These are phyloP conservation scores for Entomortierella lignicola DNA, from an alignment of 192 early-diverging fungal genomes.

Conservation along the genomic window DNA sequence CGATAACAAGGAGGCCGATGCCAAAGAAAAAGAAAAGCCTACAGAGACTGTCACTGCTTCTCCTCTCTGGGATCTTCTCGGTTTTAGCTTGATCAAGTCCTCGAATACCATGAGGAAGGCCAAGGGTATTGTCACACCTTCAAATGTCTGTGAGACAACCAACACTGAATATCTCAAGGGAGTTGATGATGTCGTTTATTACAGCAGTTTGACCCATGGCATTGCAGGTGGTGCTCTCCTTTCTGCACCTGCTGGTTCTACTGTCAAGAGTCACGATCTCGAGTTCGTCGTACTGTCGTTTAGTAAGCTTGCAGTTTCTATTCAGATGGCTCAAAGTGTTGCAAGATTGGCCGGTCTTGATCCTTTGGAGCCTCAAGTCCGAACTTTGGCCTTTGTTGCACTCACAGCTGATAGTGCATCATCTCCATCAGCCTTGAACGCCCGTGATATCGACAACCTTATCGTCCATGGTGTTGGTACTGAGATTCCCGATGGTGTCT, in stretches of 20 bases:
- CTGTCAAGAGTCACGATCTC: conserved; percentile 22
- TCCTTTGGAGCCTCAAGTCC: conserved; percentile 32
- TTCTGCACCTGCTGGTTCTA: conserved; percentile 14
- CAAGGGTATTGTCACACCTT: conserved; percentile 24
- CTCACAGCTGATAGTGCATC: conserved; percentile 31
- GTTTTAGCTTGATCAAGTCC: conserved; percentile 43
- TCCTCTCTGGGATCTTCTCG: conserved; percentile 28
- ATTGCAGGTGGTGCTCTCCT: conserved; percentile 29
- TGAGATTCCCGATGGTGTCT: conserved; percentile 35
- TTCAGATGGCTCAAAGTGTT: conserved; percentile 55
- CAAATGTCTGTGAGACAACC: conserved; percentile 41
- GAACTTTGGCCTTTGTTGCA: conserved; percentile 48
- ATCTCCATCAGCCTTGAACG: conserved; percentile 29
- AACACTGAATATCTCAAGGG: conserved; percentile 42
- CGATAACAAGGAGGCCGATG: background rate
- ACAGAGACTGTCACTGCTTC: background rate
- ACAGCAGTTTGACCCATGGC: conserved; percentile 29
- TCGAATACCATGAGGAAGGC: conserved; percentile 28
- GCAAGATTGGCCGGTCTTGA: conserved; percentile 37
- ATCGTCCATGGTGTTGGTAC: conserved; percentile 15
- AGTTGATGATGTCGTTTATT: conserved; percentile 49
- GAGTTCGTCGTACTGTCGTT: conserved; percentile 17
- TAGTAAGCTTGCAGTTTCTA: conserved; percentile 45
- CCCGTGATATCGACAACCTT: conserved; percentile 52
- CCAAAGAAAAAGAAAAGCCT: background rate